Evolutionary conservation across 75 land plant genomes (phyloP).

Genomic region (Adiantum capillusveneris): DNA sequence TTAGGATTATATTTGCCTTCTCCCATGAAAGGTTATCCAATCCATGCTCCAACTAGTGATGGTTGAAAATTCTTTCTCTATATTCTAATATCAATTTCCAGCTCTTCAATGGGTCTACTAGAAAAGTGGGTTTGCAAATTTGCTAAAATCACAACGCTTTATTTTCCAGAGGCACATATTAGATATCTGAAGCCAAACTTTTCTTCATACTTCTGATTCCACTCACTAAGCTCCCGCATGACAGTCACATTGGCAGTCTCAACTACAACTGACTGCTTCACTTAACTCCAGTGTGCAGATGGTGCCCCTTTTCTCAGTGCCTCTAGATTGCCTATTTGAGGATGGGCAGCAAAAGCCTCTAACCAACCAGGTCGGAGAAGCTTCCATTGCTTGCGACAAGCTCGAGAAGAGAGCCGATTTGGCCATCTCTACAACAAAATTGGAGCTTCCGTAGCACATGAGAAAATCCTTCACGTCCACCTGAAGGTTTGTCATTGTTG

Average conservation of each 20-base stretch:
- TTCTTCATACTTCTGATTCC: slow-evolving; percentile 69
- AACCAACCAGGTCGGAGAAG: slow-evolving; percentile 70
- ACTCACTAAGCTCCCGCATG: slow-evolving; percentile 72
- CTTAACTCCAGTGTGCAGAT: slow-evolving; percentile 66
- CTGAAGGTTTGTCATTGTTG: no score
- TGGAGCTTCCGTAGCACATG: slow-evolving; percentile 70
- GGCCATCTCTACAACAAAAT: slow-evolving; percentile 66
- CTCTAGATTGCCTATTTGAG: slow-evolving; percentile 56
- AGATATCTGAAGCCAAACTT: slow-evolving; percentile 87
- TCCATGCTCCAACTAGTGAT: no score
- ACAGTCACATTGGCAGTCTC: slow-evolving; percentile 55
- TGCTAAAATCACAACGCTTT: slow-evolving; percentile 55
- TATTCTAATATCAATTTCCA: no score
- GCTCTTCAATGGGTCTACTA: no score
- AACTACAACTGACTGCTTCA: slow-evolving; percentile 81
- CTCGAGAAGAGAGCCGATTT: slow-evolving; percentile 42
- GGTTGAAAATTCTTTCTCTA: no score
- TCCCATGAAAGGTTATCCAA: no score
- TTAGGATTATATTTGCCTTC: no score
- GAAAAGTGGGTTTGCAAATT: no score
- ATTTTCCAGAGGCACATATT: slow-evolving; percentile 84
- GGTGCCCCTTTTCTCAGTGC: no score
- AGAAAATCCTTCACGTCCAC: slow-evolving; percentile 40
- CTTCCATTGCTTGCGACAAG: slow-evolving; percentile 38
- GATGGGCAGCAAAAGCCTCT: slow-evolving; percentile 90